Percentiles rank a stretch among this genome's conserved stretches.
Conservation (phyloP, 139 green algal species). For the Bryopsis sp. region DNA sequence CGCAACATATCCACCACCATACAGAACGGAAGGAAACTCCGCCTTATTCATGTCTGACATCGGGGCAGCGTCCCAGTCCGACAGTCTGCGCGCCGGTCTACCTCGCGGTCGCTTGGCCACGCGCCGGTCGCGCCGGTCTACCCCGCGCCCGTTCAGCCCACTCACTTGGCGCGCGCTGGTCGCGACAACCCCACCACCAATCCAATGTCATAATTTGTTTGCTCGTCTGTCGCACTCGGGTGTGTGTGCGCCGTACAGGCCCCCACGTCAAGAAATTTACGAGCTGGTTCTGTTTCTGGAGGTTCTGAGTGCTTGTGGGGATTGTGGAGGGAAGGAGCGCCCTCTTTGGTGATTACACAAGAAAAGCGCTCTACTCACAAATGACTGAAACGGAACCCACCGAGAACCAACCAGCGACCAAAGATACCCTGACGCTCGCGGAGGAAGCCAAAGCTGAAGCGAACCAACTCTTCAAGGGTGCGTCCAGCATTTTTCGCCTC, state of each 20-base stretch:
- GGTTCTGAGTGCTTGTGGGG: too few species aligned
- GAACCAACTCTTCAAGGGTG: constrained; percentile 46
- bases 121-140: too few species aligned
- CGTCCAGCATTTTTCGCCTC: constrained; percentile 6
- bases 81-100: too few species aligned
- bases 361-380: too few species aligned
- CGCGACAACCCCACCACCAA: background rate
- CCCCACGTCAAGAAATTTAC: too few species aligned
- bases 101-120: too few species aligned
- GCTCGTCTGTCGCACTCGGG: too few species aligned
- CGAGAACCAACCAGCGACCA: background rate
- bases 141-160: background rate
- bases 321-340: too few species aligned
- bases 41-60: background rate
- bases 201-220: background rate
- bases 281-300: too few species aligned
- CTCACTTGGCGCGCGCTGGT: background rate
- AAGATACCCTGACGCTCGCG: constrained; percentile 14
- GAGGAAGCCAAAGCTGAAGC: constrained; percentile 38
- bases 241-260: too few species aligned
- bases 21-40: background rate
- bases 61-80: background rate
- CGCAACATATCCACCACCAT: background rate
- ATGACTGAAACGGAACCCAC: too few species aligned
- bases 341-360: too few species aligned